Percentiles rank a stretch among this genome's conserved stretches.
These are phyloP conservation scores for Fraxinus quadrangulata DNA, from an alignment of 257 asterid species.

Conservation along the genomic window DNA sequence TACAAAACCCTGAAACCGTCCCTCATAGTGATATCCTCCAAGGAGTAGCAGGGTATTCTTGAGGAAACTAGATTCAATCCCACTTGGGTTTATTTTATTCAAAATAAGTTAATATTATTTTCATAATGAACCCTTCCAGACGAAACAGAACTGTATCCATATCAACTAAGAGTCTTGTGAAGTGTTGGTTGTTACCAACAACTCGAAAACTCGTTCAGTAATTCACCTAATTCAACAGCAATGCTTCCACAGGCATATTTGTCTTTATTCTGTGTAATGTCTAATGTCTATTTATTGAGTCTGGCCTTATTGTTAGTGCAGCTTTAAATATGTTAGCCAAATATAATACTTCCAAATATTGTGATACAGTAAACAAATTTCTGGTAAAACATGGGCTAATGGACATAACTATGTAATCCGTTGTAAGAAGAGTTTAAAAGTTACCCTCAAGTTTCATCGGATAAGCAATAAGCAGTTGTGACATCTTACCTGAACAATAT, in stretches of 20 bases:
- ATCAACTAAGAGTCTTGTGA: not conserved
- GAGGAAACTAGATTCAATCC: not conserved
- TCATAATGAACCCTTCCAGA: not conserved
- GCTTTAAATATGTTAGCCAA: not conserved
- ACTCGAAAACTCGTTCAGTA: not conserved
- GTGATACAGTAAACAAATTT: not conserved
- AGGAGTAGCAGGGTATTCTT: not conserved
- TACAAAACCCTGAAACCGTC: not conserved
- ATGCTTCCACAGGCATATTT: not conserved
- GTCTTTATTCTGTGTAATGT: not conserved
- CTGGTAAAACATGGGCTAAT: not conserved
- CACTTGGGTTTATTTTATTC: too few species aligned
- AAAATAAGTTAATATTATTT: too few species aligned
- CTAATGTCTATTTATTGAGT: not conserved
- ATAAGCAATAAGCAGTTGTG: conserved; percentile 14
- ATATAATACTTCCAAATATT: not conserved
- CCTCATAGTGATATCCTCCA: not conserved
- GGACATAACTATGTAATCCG: not conserved
- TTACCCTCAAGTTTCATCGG: not conserved
- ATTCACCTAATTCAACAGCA: not conserved
- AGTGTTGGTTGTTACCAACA: not conserved
- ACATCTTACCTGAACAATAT: conserved; percentile 77
- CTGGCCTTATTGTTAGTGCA: not conserved
- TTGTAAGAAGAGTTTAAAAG: not conserved
- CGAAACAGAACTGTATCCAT: not conserved